Evolutionary conservation across 2,329 filamentous ascomycete species (phyloP).

Genomic region (Macroventuria anomochaeta): DNA sequence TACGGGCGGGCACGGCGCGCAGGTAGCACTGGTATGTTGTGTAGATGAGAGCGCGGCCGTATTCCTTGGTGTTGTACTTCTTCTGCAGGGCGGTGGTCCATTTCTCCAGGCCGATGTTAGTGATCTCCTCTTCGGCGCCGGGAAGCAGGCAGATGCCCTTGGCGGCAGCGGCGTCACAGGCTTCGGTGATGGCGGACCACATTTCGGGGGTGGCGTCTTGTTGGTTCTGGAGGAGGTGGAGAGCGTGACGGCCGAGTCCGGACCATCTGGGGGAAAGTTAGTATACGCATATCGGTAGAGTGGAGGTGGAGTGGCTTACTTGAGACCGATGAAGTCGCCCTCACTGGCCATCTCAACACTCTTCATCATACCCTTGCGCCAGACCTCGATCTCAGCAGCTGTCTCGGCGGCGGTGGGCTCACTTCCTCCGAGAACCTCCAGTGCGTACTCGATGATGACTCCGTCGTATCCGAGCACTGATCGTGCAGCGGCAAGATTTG

Average conservation of each 20-base stretch:
- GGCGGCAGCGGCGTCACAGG: conserved; percentile 74
- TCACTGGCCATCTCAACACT: conserved; percentile 65
- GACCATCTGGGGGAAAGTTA: conserved; percentile 67
- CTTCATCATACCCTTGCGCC: conserved; percentile 76
- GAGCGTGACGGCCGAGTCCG: conserved; percentile 77
- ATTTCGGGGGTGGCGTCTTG: conserved; percentile 69
- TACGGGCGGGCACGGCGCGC: conserved; percentile 53
- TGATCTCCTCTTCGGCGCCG: conserved; percentile 81
- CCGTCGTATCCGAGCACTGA: conserved; percentile 80
- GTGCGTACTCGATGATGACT: conserved; percentile 83
- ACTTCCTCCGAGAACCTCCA: conserved; percentile 75
- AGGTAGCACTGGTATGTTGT: conserved; percentile 67
- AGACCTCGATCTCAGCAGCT: conserved; percentile 69
- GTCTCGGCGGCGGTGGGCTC: conserved; percentile 62
- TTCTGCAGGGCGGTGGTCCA: conserved; percentile 81
- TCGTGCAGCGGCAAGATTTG: conserved; percentile 66
- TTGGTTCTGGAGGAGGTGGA: conserved; percentile 69
- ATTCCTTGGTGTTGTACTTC: conserved; percentile 68
- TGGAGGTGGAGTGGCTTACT: conserved; percentile 45
- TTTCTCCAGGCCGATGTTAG: conserved; percentile 80
- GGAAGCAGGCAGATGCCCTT: conserved; percentile 78
- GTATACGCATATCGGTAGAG: background rate
- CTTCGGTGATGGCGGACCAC: conserved; percentile 71
- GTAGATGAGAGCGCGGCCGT: conserved; percentile 73
- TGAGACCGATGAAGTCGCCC: conserved; percentile 63